phyloP scores from a whole-genome alignment of 73 alveolate species.

The Paramecium tetraurelia region DNA sequence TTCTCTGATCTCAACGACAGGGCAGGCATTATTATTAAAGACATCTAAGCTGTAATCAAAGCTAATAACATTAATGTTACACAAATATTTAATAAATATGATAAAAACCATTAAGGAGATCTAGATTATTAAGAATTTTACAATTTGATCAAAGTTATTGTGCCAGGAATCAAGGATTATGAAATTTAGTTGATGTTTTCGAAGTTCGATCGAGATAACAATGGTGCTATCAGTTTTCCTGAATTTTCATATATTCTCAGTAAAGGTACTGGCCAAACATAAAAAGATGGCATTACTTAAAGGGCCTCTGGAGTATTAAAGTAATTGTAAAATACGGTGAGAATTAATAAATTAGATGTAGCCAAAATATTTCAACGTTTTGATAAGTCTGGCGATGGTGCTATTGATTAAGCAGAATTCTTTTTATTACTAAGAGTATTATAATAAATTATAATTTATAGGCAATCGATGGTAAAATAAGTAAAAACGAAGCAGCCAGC shows the following conservation, averaged over 20 bases:
- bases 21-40: constrained; percentile 55
- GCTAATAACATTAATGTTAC: constrained; percentile 53
- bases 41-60: constrained; percentile 46
- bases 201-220: constrained; percentile 43
- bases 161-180: constrained; percentile 57
- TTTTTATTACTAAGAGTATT: constrained; percentile 36
- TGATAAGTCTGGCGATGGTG: constrained; percentile 27
- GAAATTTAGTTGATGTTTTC: constrained; percentile 51
- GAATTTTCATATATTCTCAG: constrained; percentile 52
- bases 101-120: constrained; percentile 51
- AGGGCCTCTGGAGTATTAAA: constrained; percentile 30
- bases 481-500: constrained; percentile 28
- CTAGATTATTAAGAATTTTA: constrained; percentile 51
- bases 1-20: constrained; percentile 48
- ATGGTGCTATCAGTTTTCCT: constrained; percentile 42
- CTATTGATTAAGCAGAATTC: constrained; percentile 43
- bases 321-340: background rate
- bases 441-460: background rate
- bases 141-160: constrained; percentile 35
- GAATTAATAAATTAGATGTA: constrained; percentile 36
- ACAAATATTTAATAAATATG: constrained; percentile 46
- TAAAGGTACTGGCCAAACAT: constrained; percentile 15
- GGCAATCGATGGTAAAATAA: constrained; percentile 44
- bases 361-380: constrained; percentile 4
- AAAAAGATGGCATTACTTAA: constrained; percentile 8